A percentile compares a stretch with the other conserved stretches of the same genome.
Evolutionary conservation across 1,284 basidiomycete species (phyloP).

Genomic region (Puccinia triticina): DNA sequence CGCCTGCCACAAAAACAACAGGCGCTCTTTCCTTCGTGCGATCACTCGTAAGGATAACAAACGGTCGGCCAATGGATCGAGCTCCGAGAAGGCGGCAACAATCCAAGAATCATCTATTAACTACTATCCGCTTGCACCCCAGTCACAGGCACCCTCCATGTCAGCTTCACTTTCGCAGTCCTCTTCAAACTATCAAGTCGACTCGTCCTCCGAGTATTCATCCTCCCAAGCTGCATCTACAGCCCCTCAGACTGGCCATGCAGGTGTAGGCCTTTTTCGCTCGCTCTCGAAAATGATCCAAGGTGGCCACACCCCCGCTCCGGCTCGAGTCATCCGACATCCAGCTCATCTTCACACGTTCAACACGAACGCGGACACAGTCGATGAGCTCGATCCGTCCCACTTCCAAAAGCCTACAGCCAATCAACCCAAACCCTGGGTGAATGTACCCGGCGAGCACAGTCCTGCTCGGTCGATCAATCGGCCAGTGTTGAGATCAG

Average conservation of each 20-base stretch:
- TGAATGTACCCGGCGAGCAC: neutral
- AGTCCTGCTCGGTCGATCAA: neutral
- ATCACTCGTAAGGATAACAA: slow-evolving; percentile 32
- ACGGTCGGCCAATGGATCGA: neutral
- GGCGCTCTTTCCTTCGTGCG: slow-evolving; percentile 23
- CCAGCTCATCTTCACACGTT: neutral
- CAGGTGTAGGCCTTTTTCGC: neutral
- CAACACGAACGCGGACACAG: neutral
- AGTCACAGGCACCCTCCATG: neutral
- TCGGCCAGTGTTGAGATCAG: neutral
- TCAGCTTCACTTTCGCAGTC: neutral
- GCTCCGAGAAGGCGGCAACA: neutral
- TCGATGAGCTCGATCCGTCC: neutral
- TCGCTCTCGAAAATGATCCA: slow-evolving; percentile 13
- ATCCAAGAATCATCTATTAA: neutral
- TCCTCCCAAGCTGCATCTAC: neutral
- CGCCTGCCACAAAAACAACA: neutral
- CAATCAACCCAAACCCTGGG: neutral
- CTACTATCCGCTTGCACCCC: slow-evolving; percentile 1
- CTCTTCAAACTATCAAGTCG: neutral
- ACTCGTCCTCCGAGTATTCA: neutral
- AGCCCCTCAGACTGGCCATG: neutral
- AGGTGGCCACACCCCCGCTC: neutral
- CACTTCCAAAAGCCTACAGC: too few species aligned
- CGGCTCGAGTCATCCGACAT: neutral